phyloP scores from a whole-genome alignment of 331 rosid species.

The Malus hybrid region DNA sequence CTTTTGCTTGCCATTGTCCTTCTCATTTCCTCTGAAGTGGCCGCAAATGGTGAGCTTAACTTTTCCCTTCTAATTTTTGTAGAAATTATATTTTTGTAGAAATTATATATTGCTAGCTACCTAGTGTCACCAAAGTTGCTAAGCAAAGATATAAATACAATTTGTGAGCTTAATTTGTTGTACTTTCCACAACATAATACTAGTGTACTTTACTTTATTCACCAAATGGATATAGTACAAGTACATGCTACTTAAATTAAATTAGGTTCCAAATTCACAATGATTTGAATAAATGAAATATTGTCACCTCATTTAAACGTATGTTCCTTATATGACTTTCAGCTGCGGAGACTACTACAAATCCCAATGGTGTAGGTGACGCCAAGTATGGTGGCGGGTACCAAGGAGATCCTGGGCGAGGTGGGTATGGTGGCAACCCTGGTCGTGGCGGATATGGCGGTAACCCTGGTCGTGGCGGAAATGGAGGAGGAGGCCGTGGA shows the following conservation, averaged over 20 bases:
- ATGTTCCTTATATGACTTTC: not conserved
- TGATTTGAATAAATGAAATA: not conserved
- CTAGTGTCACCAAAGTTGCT: not conserved
- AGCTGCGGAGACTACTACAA: not conserved
- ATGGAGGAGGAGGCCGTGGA: not conserved
- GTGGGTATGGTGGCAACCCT: not conserved
- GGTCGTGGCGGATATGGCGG: not conserved
- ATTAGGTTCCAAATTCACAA: not conserved
- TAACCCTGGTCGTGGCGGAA: not conserved
- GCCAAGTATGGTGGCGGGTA: conserved; percentile 4
- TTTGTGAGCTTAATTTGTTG: not conserved
- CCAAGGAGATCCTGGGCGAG: not conserved
- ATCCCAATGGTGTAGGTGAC: not conserved
- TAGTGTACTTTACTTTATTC: too few species aligned
- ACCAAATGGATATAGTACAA: not conserved
- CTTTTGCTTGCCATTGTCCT: conserved; percentile 11
- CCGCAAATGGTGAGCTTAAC: conserved; percentile 3
- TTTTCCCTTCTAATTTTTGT: not conserved
- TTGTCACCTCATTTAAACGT: not conserved
- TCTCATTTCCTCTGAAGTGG: conserved; percentile 19
- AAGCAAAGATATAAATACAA: not conserved
- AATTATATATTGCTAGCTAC: not conserved
- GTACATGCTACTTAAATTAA: too few species aligned
- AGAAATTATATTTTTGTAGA: not conserved
- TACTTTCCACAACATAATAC: not conserved